Conservation (phyloP, 768 basidiomycete species). For the Rhodocollybia butyracea region DNA sequence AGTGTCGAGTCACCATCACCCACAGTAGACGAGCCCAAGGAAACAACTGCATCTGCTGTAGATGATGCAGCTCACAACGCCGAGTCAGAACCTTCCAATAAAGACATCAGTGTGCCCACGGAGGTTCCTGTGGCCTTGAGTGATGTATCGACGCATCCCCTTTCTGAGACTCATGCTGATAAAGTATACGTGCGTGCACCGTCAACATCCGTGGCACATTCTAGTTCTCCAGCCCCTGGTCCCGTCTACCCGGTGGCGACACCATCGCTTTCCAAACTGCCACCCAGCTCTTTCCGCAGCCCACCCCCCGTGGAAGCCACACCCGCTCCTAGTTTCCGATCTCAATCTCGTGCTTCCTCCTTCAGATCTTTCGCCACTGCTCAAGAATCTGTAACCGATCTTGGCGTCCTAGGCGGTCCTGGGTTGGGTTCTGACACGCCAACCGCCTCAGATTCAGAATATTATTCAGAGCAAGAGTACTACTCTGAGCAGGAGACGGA, state of each 20-base stretch:
- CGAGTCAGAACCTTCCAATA: neutral
- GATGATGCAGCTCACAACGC: neutral
- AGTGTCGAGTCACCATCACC: neutral
- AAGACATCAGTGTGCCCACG: neutral
- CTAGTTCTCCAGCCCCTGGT: neutral
- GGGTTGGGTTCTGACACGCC: neutral
- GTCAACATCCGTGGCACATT: neutral
- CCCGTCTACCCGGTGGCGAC: neutral
- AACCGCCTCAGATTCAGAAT: slow-evolving; percentile 3
- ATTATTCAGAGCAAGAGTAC: slow-evolving; percentile 1
- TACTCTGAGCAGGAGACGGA: slow-evolving; percentile 4
- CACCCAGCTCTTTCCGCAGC: slow-evolving; percentile 5
- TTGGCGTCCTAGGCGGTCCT: neutral
- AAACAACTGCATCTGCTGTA: neutral
- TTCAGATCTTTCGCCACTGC: slow-evolving; percentile 8
- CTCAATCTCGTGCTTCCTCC: slow-evolving; percentile 8
- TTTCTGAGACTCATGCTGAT: neutral
- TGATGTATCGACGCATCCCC: neutral
- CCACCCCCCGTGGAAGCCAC: neutral
- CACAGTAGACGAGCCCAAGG: neutral
- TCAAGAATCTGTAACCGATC: slow-evolving; percentile 1
- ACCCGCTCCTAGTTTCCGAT: neutral
- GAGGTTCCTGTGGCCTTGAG: neutral
- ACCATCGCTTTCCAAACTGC: neutral
- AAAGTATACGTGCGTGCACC: too few species aligned